Evolutionary conservation across 2,329 filamentous ascomycete genomes (phyloP).

Genomic region (Diaporthe vaccinii): DNA sequence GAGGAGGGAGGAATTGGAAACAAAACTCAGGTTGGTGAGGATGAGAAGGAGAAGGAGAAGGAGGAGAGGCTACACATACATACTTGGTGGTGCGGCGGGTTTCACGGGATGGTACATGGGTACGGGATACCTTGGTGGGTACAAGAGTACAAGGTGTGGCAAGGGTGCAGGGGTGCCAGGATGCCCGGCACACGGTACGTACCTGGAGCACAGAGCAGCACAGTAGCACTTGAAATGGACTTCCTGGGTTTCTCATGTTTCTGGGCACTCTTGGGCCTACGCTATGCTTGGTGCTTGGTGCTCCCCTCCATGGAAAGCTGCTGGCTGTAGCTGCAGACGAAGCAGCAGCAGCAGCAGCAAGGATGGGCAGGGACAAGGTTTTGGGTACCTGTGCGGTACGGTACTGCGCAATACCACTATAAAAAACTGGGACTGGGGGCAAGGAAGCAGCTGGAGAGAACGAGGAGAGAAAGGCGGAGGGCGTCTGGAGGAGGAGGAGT

Average conservation of each 20-base stretch:
- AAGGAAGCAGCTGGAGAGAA: conserved; percentile 29
- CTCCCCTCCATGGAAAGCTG: not conserved
- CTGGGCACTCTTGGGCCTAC: conserved; percentile 20
- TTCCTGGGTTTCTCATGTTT: not conserved
- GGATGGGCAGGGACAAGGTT: conserved; percentile 17
- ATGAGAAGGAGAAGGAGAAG: conserved; percentile 28
- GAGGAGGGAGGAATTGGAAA: conserved; percentile 24
- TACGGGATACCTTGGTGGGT: conserved; percentile 10
- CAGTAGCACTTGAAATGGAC: conserved; percentile 30
- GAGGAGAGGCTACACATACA: conserved; percentile 29
- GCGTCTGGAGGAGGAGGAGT: conserved; percentile 27
- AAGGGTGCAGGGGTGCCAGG: not conserved
- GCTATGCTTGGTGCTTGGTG: conserved; percentile 5
- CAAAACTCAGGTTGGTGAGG: conserved; percentile 20
- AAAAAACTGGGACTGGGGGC: conserved; percentile 19
- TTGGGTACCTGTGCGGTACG: conserved; percentile 12
- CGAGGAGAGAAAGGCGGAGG: conserved; percentile 30
- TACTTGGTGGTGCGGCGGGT: conserved; percentile 33
- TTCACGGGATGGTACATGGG: conserved; percentile 26
- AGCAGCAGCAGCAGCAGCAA: conserved; percentile 1
- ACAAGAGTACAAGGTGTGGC: not conserved
- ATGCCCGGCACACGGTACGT: conserved; percentile 8
- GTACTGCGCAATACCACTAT: not conserved
- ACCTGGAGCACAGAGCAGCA: not conserved
- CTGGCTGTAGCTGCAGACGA: not conserved